Base-by-base conservation (phyloP, 1,284 basidiomycete genomes). In the Coriolopsis trogii region DNA sequence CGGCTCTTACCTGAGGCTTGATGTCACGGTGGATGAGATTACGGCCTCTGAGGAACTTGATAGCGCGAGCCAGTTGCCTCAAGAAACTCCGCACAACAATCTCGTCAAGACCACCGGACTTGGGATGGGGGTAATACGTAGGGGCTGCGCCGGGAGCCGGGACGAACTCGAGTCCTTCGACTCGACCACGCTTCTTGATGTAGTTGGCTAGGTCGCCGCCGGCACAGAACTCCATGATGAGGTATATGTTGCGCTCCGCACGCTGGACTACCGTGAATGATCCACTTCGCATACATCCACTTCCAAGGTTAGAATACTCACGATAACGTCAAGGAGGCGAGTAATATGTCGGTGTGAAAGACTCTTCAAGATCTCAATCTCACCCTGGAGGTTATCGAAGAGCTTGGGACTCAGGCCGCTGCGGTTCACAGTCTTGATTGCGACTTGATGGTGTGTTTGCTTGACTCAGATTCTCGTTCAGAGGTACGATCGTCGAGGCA, bases 221-320 rank as follows among this genome's bases (percentile, higher is more conserved):
- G 0, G 94, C 86, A 71, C 96, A 98, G 70, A 87, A 98, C 65
- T 96, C 95, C 90, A 99, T 99, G 67, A 99, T 90, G 49, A 99
- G 85, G 75, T 98, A 98, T 68, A 99, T 98, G 69, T 96, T 87
- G 51, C 85, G 82, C 62, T 95, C 91, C 24, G 93, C 93, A 66
- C 94, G 91, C 93, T 95, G 66, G 26, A 25, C 20, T 24, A 6
- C n/a, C 28, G 34, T 42, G 24, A 42, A 31, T 20, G 16, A 25
- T 25, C 25, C 34, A 26, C 20, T 28, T n/a, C 29, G 10, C 8
- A 18, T 6, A 37, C 25, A 20, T 16, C 33, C 5, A 6, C n/a
- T n/a, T n/a, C n/a, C n/a, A n/a, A n/a, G n/a, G n/a, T n/a, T n/a
- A n/a, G n/a, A 21, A n/a, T 4, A 64, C 85, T 49, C 68, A 89